A percentile compares a stretch with the other conserved stretches of the same genome.
Conservation (phyloP, 1,139 yeast genomes). For the Kurtzmaniella quercitrusa region DNA sequence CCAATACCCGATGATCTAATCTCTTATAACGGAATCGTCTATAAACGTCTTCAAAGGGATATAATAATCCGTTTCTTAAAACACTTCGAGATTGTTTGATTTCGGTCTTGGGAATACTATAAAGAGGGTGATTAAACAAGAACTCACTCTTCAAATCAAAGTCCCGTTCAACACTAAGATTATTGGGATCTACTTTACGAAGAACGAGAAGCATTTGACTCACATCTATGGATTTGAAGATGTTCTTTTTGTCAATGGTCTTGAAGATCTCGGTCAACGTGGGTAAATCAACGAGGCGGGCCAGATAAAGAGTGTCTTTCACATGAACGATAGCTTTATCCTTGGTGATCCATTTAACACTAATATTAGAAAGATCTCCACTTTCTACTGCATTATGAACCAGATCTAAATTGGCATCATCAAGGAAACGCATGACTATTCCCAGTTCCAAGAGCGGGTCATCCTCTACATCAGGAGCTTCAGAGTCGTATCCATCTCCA, state of each 20-base stretch:
- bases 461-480: constrained; percentile 93
- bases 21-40: constrained; percentile 49
- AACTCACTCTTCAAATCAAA: constrained; percentile 38
- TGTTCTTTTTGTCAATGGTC: constrained; percentile 83
- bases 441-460: constrained; percentile 93
- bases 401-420: constrained; percentile 74
- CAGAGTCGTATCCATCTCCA: constrained; percentile 96
- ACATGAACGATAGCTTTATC: constrained; percentile 68
- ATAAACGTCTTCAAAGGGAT: constrained; percentile 56
- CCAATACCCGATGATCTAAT: constrained; percentile 48
- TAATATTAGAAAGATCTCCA: constrained; percentile 72
- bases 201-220: constrained; percentile 82
- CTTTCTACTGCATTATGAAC: constrained; percentile 77
- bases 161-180: constrained; percentile 34
- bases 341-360: constrained; percentile 76
- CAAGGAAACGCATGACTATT: constrained; percentile 69
- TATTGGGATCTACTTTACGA: constrained; percentile 49
- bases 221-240: constrained; percentile 82
- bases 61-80: constrained; percentile 75
- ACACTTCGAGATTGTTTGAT: constrained; percentile 41
- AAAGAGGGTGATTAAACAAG: constrained; percentile 43
- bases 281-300: constrained; percentile 85
- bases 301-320: constrained; percentile 64
- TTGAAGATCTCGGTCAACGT: constrained; percentile 85
- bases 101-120: constrained; percentile 39